Base-by-base conservation (phyloP, 2,329 filamentous ascomycete genomes). In the Hortaea sp. region DNA sequence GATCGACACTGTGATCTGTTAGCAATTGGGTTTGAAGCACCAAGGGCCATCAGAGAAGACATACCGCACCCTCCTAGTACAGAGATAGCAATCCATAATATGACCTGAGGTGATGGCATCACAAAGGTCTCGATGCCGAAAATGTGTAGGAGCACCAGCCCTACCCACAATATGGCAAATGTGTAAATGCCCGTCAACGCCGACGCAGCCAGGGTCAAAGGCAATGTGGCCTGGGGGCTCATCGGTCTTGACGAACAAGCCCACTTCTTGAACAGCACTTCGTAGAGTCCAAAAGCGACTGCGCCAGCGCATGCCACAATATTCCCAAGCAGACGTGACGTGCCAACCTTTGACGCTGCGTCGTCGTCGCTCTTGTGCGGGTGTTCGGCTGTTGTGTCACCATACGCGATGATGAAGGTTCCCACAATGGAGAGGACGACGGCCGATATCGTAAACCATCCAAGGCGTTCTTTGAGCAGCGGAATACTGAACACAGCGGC, bases 211-310 rank as follows among this genome's bases (percentile, higher is more conserved):
- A 63, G 46, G 7, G 61, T 61, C 13, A 63, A 44, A 12, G 58
- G 56, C 12, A 63, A 46, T 39, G 50, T 57, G 11, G 55, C 53
- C n/a, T 51, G 45, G 35, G 58, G 51, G 39, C 52, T 50, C 40
- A 55, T 53, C 1, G 57, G 54, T 31, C 48, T 40, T 2, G 52
- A 56, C 12, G 60, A 57, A 49, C 57, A 62, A 2, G 61, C 59
- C 55, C 58, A 63, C 32, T 62, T 62, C 42, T 63, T 63, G 54
- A 63, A 59, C 41, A 63, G 47, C 27, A 63, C 61, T 46, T 63
- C 60, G 40, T 63, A 63, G 28, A 63, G 48, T 11, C 61, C 61
- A 49, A 63, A 63, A 7, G 59, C 59, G 10, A 63, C 48, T 6
- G 61, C 58, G 30, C 61, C 61, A 7, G 58, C 49, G 37, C 53